Conservation (phyloP, 129 eudicot species). For the Helianthus tuberosus region DNA sequence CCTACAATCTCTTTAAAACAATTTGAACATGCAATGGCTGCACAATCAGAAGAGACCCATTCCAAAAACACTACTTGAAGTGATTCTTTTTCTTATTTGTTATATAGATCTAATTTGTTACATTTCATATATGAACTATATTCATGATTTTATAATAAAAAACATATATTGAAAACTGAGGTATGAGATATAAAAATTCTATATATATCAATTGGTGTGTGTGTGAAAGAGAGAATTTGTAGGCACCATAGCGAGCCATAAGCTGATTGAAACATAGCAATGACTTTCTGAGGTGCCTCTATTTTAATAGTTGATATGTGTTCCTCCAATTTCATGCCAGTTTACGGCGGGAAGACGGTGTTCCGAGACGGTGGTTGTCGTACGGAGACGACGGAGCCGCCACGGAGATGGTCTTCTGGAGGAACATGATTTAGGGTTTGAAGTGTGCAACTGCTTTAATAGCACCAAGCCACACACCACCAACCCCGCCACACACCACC, state of each 20-base stretch:
- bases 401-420: slow-evolving; percentile 21
- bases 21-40: slow-evolving; percentile 78
- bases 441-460: background rate
- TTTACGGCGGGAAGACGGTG: slow-evolving; percentile 10
- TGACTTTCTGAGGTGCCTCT: slow-evolving; percentile 58
- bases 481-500: too few relatives aligned
- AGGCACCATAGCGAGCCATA: slow-evolving; percentile 64
- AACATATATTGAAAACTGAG: background rate
- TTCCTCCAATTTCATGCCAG: slow-evolving; percentile 28
- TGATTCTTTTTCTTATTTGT: background rate
- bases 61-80: slow-evolving; percentile 8
- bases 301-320: slow-evolving; percentile 17
- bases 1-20: slow-evolving; percentile 69
- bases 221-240: slow-evolving; percentile 17
- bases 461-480: background rate
- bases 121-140: background rate
- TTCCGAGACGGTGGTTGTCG: slow-evolving; percentile 19
- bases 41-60: slow-evolving; percentile 40
- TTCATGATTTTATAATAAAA: background rate
- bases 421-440: slow-evolving; percentile 43
- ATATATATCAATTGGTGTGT: background rate
- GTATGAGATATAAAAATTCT: background rate
- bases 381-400: slow-evolving; percentile 14
- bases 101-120: slow-evolving; percentile 10
- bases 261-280: slow-evolving; percentile 43